Conservation (phyloP, 495 filamentous ascomycete genomes). For the Tuber microsphaerosporum region DNA sequence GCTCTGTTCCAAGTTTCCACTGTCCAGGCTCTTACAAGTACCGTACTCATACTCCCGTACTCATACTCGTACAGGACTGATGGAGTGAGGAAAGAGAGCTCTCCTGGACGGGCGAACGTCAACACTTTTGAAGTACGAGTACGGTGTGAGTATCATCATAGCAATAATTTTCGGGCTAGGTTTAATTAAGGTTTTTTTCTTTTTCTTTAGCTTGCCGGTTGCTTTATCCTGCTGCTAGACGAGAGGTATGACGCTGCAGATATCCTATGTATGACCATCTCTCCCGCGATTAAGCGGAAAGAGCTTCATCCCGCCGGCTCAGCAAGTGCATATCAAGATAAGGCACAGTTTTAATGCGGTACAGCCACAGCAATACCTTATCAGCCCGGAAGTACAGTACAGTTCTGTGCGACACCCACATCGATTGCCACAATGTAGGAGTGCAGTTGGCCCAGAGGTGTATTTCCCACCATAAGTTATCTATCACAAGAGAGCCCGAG, state of each 20-base stretch:
- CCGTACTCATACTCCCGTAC: too few relatives aligned
- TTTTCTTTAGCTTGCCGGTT: too few relatives aligned
- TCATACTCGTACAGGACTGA: too few relatives aligned
- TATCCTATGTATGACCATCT: neutral
- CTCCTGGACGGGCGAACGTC: neutral
- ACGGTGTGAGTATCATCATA: neutral
- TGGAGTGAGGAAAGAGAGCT: neutral
- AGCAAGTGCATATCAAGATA: neutral
- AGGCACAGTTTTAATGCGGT: neutral
- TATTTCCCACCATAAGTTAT: neutral
- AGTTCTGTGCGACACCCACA: neutral
- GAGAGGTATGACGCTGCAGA: neutral
- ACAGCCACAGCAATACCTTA: neutral
- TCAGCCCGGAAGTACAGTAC: neutral
- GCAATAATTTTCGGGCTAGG: neutral
- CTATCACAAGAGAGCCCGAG: neutral
- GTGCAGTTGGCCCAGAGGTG: neutral
- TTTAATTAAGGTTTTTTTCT: neutral
- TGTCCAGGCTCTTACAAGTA: too few relatives aligned
- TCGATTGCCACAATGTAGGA: neutral
- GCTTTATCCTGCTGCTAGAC: neutral
- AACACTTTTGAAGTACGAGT: neutral
- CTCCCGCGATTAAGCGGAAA: neutral
- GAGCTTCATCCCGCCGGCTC: neutral
- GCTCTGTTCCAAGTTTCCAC: neutral